phyloP scores from a whole-genome alignment of 2,329 filamentous ascomycete genomes.

The Macrophomina phaseolina region DNA sequence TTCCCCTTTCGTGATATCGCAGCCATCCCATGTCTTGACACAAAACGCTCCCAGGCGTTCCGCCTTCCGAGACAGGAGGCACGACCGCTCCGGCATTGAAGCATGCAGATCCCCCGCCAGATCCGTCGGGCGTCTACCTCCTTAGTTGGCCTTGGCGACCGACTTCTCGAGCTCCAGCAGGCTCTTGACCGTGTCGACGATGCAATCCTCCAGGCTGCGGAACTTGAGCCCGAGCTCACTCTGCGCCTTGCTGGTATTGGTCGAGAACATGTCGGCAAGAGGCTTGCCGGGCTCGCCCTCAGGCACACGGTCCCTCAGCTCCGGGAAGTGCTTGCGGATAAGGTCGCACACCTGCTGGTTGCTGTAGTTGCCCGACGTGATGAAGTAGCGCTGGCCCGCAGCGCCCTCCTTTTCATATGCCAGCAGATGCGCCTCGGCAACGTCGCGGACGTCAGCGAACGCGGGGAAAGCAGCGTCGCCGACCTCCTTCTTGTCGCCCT shows the following conservation, averaged over 20 bases:
- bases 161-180: slow-evolving; percentile 35
- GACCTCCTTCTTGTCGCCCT: slow-evolving; percentile 3
- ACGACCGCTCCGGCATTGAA: background rate
- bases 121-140: background rate
- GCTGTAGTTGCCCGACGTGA: slow-evolving; percentile 16
- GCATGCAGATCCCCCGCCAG: slow-evolving; percentile 13
- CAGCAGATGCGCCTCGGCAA: slow-evolving; percentile 53
- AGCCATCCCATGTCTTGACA: slow-evolving; percentile 16
- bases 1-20: slow-evolving; percentile 2
- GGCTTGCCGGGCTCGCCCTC: slow-evolving; percentile 30
- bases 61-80: slow-evolving; percentile 12
- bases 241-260: slow-evolving; percentile 51
- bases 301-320: slow-evolving; percentile 43
- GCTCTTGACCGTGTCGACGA: slow-evolving; percentile 43
- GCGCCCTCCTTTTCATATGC: slow-evolving; percentile 41
- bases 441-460: slow-evolving; percentile 56
- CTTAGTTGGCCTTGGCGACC: slow-evolving; percentile 6
- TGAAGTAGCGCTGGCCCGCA: slow-evolving; percentile 24
- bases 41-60: background rate
- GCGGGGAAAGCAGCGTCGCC: slow-evolving; percentile 42
- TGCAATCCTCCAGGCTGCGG: slow-evolving; percentile 42
- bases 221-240: slow-evolving; percentile 51
- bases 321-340: slow-evolving; percentile 44
- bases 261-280: slow-evolving; percentile 45
- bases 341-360: slow-evolving; percentile 26